phyloP scores from a whole-genome alignment of 1,284 basidiomycete genomes.

The Pseudozyma thailandica region DNA sequence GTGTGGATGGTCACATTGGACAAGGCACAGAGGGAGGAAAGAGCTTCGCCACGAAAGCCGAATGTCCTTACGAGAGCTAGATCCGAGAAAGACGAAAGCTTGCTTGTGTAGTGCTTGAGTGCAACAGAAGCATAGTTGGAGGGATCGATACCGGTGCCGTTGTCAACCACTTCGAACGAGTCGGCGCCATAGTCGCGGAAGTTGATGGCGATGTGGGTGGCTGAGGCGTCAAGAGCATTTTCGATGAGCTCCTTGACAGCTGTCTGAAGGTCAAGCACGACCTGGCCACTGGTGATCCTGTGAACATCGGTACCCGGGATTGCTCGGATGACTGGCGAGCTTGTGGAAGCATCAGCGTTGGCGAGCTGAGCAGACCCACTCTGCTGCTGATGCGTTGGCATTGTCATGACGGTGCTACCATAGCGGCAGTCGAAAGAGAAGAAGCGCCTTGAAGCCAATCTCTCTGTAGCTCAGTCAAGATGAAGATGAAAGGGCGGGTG shows the following conservation, averaged over 20 bases:
- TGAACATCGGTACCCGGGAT: slow-evolving; percentile 58
- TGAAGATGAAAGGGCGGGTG: neutral
- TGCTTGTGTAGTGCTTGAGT: slow-evolving; percentile 93
- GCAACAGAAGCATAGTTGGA: slow-evolving; percentile 79
- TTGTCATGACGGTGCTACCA: neutral
- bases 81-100: slow-evolving; percentile 81
- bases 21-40: slow-evolving; percentile 90
- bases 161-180: slow-evolving; percentile 90
- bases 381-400: neutral
- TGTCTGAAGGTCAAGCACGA: slow-evolving; percentile 88
- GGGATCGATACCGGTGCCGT: slow-evolving; percentile 85
- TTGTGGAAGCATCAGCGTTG: neutral
- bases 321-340: slow-evolving; percentile 40
- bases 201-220: slow-evolving; percentile 85
- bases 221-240: slow-evolving; percentile 92
- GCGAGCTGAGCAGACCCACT: neutral
- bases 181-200: slow-evolving; percentile 89
- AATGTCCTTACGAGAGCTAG: slow-evolving; percentile 83
- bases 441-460: too few relatives aligned
- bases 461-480: slow-evolving; percentile 12
- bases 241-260: slow-evolving; percentile 97
- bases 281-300: slow-evolving; percentile 86
- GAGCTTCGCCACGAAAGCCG: slow-evolving; percentile 95
- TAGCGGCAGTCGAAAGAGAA: neutral
- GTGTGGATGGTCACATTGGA: slow-evolving; percentile 71